Evolutionary conservation across 805 yeast species (phyloP).

Genomic region (Jamesozyma gamospora): DNA sequence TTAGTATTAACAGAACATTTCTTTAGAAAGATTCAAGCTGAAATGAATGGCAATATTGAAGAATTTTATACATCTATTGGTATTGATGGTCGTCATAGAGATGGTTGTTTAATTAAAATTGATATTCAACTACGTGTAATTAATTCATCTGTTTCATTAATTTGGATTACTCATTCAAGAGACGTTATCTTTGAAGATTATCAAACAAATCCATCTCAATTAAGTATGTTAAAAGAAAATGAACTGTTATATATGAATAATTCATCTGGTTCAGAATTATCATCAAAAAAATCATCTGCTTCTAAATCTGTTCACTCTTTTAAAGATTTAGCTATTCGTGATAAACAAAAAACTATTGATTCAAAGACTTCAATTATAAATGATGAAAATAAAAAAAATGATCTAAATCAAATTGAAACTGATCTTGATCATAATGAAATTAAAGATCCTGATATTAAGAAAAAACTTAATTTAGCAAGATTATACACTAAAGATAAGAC

Average conservation of each 20-base stretch:
- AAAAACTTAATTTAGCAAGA: constrained; percentile 23
- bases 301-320: constrained; percentile 16
- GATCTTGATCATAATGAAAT: constrained; percentile 8
- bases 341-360: background rate
- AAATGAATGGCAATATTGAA: constrained; percentile 33
- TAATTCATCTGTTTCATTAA: constrained; percentile 43
- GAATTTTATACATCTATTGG: constrained; percentile 58
- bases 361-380: too few relatives aligned
- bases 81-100: constrained; percentile 56
- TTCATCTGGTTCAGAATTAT: constrained; percentile 19
- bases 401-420: too few relatives aligned
- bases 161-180: constrained; percentile 85
- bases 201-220: constrained; percentile 32
- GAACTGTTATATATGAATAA: constrained; percentile 26
- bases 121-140: constrained; percentile 78
- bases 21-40: constrained; percentile 59
- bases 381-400: too few relatives aligned
- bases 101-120: constrained; percentile 53
- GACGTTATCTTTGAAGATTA: constrained; percentile 28
- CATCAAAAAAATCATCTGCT: constrained; percentile 19
- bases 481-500: constrained; percentile 25
- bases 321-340: constrained; percentile 7
- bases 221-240: constrained; percentile 32
- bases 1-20: constrained; percentile 85
- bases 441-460: constrained; percentile 16